A percentile compares a stretch with the other conserved stretches of the same genome.
Conservation (phyloP, 116 monocot genomes). For the Dioscorea cayenensis region DNA sequence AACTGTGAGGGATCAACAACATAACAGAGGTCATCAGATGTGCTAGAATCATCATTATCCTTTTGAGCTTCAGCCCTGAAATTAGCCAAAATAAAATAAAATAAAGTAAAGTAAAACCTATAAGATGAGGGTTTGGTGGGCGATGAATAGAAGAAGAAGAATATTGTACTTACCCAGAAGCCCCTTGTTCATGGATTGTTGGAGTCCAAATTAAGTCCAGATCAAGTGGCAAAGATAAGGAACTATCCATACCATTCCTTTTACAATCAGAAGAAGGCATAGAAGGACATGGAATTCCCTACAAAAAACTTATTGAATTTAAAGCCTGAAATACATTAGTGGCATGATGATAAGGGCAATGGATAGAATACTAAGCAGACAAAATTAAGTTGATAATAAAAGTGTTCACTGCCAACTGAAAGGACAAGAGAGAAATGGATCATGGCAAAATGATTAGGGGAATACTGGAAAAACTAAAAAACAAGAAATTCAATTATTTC, state of each 20-base stretch:
- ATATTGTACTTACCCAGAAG: constrained; percentile 25
- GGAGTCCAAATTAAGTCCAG: background rate
- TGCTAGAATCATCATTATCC: constrained; percentile 39
- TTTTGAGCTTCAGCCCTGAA: constrained; percentile 32
- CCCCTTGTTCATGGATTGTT: constrained; percentile 12
- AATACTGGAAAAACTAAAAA: background rate
- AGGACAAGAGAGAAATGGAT: too few species aligned
- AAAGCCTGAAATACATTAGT: background rate
- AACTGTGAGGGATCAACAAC: constrained; percentile 22
- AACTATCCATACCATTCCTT: background rate
- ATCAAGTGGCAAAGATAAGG: background rate
- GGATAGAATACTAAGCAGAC: background rate
- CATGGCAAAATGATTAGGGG: background rate
- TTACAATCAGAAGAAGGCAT: constrained; percentile 10
- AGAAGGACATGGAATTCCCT: constrained; percentile 45
- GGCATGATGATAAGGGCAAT: background rate
- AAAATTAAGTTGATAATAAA: background rate
- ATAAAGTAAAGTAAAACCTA: background rate
- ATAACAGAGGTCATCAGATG: constrained; percentile 38
- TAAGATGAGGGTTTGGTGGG: background rate
- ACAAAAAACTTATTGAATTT: constrained; percentile 9
- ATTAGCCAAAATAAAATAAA: constrained; percentile 5
- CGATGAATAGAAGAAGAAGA: background rate
- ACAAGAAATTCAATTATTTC: background rate
- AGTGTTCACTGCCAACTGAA: too few species aligned